These are phyloP conservation scores for Lasiodiplodia citricola DNA, from an alignment of 2,329 filamentous ascomycete species.

Conservation along the genomic window DNA sequence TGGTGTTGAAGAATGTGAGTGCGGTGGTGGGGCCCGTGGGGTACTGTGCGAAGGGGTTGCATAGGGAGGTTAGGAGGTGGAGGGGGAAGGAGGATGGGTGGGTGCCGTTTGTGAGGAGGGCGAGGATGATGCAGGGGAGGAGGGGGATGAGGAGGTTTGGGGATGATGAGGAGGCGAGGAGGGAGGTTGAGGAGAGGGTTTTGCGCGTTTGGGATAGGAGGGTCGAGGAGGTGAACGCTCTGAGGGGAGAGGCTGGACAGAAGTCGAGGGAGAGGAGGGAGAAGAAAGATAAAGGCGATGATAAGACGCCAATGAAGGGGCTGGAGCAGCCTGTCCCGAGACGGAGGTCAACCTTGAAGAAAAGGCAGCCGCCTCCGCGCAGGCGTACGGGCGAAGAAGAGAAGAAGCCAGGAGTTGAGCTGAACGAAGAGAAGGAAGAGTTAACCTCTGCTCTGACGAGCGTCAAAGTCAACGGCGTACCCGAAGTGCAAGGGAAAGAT, in stretches of 20 bases:
- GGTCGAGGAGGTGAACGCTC: not conserved
- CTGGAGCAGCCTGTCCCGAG: not conserved
- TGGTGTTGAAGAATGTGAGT: conserved; percentile 68
- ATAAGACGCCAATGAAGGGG: not conserved
- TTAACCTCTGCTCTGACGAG: not conserved
- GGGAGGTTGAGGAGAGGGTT: conserved; percentile 49
- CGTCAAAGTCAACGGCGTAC: too few species aligned
- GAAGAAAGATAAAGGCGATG: not conserved
- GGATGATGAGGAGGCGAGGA: conserved; percentile 44
- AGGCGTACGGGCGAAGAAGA: not conserved
- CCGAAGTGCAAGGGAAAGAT: not conserved
- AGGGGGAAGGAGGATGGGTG: not conserved
- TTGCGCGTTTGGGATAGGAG: not conserved
- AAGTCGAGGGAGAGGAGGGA: not conserved
- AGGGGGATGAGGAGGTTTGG: conserved; percentile 32
- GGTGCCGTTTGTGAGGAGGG: not conserved
- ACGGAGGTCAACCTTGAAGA: conserved; percentile 4
- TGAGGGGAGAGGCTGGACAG: not conserved
- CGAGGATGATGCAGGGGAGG: conserved; percentile 26
- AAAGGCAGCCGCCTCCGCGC: not conserved
- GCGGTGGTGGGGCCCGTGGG: conserved; percentile 66
- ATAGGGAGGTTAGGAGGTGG: conserved; percentile 54
- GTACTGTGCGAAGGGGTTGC: conserved; percentile 68
- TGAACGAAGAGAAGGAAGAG: not conserved
- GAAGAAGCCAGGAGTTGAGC: not conserved